Evolutionary conservation across 2,329 filamentous ascomycete species (phyloP), one percentile per base, ranked within the genome.

Genomic region (Fusarium decemcellulare): DNA sequence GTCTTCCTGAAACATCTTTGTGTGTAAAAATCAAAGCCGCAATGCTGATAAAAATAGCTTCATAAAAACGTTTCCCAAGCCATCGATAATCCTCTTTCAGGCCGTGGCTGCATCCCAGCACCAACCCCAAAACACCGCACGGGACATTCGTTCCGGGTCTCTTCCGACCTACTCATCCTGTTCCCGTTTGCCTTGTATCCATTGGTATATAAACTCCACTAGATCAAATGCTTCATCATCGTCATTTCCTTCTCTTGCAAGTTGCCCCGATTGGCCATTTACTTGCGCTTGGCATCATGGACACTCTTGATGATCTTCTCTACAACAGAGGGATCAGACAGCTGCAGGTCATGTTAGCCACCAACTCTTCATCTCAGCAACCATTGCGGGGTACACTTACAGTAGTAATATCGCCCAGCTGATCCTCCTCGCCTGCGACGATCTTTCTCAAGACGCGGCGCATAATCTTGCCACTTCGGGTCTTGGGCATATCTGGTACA

Each of bases 401-500:
- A 72, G 96, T 98, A 18, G 93, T 93, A 37, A 87, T 97, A 78
- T 99, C 96, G 74, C 96, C 96, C 57, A 99, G 86, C 82, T 97
- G 95, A 80, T 99, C 96, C 83, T 98, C 95, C 85, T 99, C 96
- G 37, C 95, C 95, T 15, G 95, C 95, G 73, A 99, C 83, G 77
- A 99, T 97, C 93, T 99, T 99, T 76, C 96, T 89, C 85, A 99
- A 83, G 78, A 99, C 97, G 70, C 96, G 91, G 69, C 96, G 90
- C 96, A 99, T 99, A 78, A 99, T 99, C 92, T 99, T 99, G 72
- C 96, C 96, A 74, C 93, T 97, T 74, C 96, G 89, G 39, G 96
- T 99, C 90, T 99, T 98, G 76, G 96, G 96, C 71, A 99, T 88
- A 79, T 99, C 96, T 4, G 94, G 92, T 46, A 99, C 93, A 58